phyloP scores from a whole-genome alignment of 768 basidiomycete species.

The Boletus subparvulus region DNA sequence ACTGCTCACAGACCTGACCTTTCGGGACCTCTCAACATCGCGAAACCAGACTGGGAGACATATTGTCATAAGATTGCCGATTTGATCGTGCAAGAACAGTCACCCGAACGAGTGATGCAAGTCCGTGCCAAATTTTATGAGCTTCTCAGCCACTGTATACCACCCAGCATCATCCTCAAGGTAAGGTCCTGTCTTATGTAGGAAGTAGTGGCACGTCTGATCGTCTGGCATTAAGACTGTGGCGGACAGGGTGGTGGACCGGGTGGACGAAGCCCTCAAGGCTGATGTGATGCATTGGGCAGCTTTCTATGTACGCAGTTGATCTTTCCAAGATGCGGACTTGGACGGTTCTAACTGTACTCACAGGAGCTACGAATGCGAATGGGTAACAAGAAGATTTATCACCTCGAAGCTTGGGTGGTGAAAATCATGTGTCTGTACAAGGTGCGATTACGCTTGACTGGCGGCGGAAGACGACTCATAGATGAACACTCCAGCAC shows the following conservation, averaged over 20 bases:
- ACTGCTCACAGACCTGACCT: constrained; percentile 66
- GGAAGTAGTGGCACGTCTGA: not conserved
- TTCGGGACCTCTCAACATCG: constrained; percentile 73
- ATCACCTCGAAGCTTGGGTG: constrained; percentile 96
- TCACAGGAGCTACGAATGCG: constrained; percentile 91
- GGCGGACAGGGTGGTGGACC: constrained; percentile 81
- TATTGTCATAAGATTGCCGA: constrained; percentile 93
- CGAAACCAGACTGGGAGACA: constrained; percentile 99
- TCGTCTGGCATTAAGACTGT: constrained; percentile 63
- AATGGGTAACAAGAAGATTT: constrained; percentile 91
- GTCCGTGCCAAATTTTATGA: constrained; percentile 94
- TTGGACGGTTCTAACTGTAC: not conserved
- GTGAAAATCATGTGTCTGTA: constrained; percentile 93
- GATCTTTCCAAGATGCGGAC: not conserved
- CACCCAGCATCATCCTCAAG: constrained; percentile 88
- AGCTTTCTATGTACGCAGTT: constrained; percentile 78
- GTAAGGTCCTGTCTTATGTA: constrained; percentile 40
- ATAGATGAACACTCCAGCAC: constrained; percentile 19
- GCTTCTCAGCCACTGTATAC: constrained; percentile 94
- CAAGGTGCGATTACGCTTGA: constrained; percentile 49
- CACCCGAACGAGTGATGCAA: constrained; percentile 85
- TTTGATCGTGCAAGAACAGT: constrained; percentile 85
- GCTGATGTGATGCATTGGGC: constrained; percentile 98
- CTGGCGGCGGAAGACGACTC: not conserved
- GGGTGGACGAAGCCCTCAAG: constrained; percentile 87